A percentile compares a stretch with the other conserved stretches of the same genome.
Evolutionary conservation across 805 yeast genomes (phyloP).

Genomic region (Metahyphopichia silvanorum): DNA sequence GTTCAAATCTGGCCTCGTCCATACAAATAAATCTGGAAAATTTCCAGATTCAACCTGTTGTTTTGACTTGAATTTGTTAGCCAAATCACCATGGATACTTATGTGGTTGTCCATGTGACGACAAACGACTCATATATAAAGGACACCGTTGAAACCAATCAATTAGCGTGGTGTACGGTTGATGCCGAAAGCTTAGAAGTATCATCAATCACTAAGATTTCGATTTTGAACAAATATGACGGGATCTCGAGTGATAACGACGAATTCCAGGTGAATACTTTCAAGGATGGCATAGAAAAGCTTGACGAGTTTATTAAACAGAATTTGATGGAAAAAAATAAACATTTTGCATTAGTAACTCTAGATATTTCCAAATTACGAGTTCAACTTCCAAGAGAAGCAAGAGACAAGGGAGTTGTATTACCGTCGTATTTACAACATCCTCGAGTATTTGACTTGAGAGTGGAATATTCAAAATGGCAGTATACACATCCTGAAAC

Average conservation of each 20-base stretch:
- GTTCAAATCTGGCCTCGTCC: too few species aligned
- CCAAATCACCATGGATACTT: constrained; percentile 55
- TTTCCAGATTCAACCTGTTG: too few species aligned
- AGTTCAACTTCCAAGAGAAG: constrained; percentile 77
- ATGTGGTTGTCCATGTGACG: constrained; percentile 58
- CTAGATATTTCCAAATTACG: constrained; percentile 68
- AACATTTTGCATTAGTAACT: constrained; percentile 64
- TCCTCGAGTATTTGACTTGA: constrained; percentile 73
- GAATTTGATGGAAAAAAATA: constrained; percentile 34
- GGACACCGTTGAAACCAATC: constrained; percentile 67
- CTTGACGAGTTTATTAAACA: constrained; percentile 52
- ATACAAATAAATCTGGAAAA: too few species aligned
- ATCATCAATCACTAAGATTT: constrained; percentile 37
- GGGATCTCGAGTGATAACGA: constrained; percentile 55
- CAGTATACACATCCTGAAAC: constrained; percentile 57
- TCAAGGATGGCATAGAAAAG: constrained; percentile 58
- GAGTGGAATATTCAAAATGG: constrained; percentile 72
- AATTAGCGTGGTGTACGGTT: constrained; percentile 63
- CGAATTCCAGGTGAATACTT: too few species aligned
- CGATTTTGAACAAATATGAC: constrained; percentile 50
- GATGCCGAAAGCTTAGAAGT: constrained; percentile 50
- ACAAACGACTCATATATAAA: constrained; percentile 61
- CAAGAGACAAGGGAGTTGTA: constrained; percentile 68
- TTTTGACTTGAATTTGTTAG: too few species aligned
- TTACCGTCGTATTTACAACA: constrained; percentile 75